Percentiles rank a stretch among this genome's conserved stretches.
These are phyloP conservation scores for Adenanthera pavonina DNA, from an alignment of 306 rosid species.

Conservation along the genomic window DNA sequence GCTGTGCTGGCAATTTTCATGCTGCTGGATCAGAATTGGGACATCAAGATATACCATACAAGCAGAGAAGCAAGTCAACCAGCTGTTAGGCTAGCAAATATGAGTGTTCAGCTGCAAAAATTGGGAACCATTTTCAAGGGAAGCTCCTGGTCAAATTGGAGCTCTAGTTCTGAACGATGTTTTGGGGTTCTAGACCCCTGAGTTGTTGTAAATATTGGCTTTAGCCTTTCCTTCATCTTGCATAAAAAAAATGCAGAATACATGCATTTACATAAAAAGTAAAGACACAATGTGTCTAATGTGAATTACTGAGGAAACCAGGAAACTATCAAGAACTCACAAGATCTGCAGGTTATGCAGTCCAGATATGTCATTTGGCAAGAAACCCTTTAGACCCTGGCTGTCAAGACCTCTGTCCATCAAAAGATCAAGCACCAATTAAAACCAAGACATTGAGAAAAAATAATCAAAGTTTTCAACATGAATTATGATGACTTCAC, in stretches of 20 bases:
- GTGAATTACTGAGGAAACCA: conserved; percentile 17
- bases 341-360: conserved; percentile 77
- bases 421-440: conserved; percentile 41
- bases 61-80: too few species aligned
- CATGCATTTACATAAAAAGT: conserved; percentile 18
- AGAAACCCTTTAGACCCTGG: conserved; percentile 88
- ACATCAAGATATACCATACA: too few species aligned
- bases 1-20: too few species aligned
- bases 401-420: conserved; percentile 87
- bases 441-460: conserved; percentile 27
- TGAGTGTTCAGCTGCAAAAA: too few species aligned
- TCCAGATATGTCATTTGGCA: conserved; percentile 75
- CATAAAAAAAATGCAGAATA: background rate
- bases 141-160: too few species aligned
- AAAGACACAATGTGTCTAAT: conserved; percentile 8
- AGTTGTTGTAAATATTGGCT: too few species aligned
- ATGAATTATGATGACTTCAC: conserved; percentile 22
- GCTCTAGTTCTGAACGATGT: too few species aligned
- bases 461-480: conserved; percentile 32
- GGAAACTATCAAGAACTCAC: conserved; percentile 57
- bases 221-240: too few species aligned
- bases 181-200: too few species aligned
- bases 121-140: too few species aligned
- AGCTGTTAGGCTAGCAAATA: too few species aligned
- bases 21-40: too few species aligned